These are phyloP conservation scores for Blastocystis sp. DNA, from an alignment of 352 stramenopile species.

Conservation along the genomic window DNA sequence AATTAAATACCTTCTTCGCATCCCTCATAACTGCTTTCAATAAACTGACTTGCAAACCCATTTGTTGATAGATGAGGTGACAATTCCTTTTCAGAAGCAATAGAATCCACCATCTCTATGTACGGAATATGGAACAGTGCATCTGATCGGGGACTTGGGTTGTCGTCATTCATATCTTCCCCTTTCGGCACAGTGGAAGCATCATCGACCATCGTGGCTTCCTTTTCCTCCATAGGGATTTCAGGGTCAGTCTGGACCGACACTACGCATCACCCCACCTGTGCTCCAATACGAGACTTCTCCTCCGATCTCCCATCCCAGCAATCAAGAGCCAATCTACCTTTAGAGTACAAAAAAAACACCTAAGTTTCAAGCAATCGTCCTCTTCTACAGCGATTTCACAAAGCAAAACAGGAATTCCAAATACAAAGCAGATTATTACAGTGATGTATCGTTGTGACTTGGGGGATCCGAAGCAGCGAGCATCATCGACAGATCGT, in stretches of 20 bases:
- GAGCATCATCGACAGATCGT: not conserved
- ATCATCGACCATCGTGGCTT: not conserved
- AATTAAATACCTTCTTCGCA: conserved; percentile 45
- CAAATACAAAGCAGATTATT: not conserved
- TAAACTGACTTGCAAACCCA: not conserved
- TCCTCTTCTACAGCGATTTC: not conserved
- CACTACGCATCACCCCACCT: too few relatives aligned
- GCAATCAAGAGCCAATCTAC: too few relatives aligned
- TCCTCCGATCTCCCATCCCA: too few relatives aligned
- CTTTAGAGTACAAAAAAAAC: too few relatives aligned
- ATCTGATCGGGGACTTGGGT: not conserved
- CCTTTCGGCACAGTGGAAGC: too few relatives aligned
- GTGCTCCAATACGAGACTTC: too few relatives aligned
- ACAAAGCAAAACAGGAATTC: not conserved
- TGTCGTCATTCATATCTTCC: not conserved
- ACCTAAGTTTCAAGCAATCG: too few relatives aligned
- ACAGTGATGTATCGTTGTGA: not conserved
- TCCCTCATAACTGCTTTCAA: conserved; percentile 22
- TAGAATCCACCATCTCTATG: not conserved
- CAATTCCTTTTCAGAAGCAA: not conserved
- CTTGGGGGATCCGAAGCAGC: not conserved
- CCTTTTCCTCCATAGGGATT: not conserved
- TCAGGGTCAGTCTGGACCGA: too few relatives aligned
- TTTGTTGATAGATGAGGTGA: not conserved
- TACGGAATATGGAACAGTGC: not conserved